Evolutionary conservation across 1,284 basidiomycete species (phyloP).

Genomic region (Cryptococcus floricola): DNA sequence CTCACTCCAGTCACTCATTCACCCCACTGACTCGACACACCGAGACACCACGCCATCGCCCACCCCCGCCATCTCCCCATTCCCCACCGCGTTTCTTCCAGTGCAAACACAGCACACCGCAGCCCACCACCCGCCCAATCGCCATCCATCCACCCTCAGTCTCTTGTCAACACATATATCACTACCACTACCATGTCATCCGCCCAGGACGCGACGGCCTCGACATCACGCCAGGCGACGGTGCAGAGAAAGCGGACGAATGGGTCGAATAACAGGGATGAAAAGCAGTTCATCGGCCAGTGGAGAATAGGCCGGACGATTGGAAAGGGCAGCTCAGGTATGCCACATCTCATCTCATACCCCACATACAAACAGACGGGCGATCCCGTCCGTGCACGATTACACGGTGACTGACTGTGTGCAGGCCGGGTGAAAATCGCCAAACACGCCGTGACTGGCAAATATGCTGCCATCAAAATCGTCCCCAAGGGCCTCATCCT

Average conservation of each 20-base stretch:
- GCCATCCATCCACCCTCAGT: neutral
- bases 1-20: conserved; percentile 18
- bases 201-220: conserved; percentile 2
- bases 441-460: conserved; percentile 77
- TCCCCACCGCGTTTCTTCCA: neutral
- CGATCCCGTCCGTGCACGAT: neutral
- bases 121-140: neutral
- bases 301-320: conserved; percentile 94
- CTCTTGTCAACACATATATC: neutral
- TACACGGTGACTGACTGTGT: neutral
- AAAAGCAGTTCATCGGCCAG: conserved; percentile 60
- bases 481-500: conserved; percentile 79
- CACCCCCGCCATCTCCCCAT: neutral
- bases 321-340: conserved; percentile 85
- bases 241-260: conserved; percentile 14
- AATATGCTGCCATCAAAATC: conserved; percentile 95
- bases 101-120: neutral
- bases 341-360: neutral
- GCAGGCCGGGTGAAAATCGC: conserved; percentile 90
- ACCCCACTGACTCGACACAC: conserved; percentile 16
- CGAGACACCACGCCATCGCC: conserved; percentile 1
- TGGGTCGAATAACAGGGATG: conserved; percentile 12
- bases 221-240: conserved; percentile 12
- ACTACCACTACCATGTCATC: neutral
- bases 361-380: neutral